Base-by-base conservation (phyloP, 352 stramenopile genomes). In the Globisporangium okanoganense region DNA sequence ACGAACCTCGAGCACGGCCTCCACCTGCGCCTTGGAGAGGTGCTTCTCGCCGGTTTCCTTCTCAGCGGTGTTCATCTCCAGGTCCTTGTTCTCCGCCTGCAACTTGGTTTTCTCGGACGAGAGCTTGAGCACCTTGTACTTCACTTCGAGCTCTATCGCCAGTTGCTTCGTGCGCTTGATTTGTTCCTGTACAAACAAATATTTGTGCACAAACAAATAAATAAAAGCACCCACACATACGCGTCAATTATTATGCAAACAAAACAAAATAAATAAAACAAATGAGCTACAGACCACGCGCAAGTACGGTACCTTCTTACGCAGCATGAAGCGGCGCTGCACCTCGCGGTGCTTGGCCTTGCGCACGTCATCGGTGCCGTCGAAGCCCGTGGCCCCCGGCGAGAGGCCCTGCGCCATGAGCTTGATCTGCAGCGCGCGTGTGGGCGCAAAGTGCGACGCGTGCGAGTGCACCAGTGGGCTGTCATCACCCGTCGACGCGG, bases 301-400 rank as follows among this genome's bases (percentile, higher is more conserved):
- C n/a, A n/a, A n/a, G n/a, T n/a, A n/a, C n/a, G n/a, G n/a, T 29
- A 69, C 67, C 65, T 79, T 80, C 24, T 80, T 83, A 16, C 72
- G 55, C 63, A 78, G 53, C 29, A 79, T 73, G 44, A 83, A 80
- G 45, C 72, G 72, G 6, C 72, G 67, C 55, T 83, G 75, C 27
- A 80, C 72, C 16, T 69, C 72, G 45, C 72, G 65, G 47, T 80
- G 75, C 54, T 80, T 80, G 62, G 59, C 68, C 35, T 70, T 75
- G 38, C 71, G 74, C 29, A 54, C 40, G 13, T 77, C 69, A 22
- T 65, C 70, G 18, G 41, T 53, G 10, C 29, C 38, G 10, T 5
- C 35, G 16, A 3, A 9, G 9, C 12, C n/a, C n/a, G 29, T 47
- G 33, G 5, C 8, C 5, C 51, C 22, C 7, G 20, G 33, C 10